These are phyloP conservation scores for Chlorella sp. DNA, from an alignment of 139 green algal species.

Conservation along the genomic window DNA sequence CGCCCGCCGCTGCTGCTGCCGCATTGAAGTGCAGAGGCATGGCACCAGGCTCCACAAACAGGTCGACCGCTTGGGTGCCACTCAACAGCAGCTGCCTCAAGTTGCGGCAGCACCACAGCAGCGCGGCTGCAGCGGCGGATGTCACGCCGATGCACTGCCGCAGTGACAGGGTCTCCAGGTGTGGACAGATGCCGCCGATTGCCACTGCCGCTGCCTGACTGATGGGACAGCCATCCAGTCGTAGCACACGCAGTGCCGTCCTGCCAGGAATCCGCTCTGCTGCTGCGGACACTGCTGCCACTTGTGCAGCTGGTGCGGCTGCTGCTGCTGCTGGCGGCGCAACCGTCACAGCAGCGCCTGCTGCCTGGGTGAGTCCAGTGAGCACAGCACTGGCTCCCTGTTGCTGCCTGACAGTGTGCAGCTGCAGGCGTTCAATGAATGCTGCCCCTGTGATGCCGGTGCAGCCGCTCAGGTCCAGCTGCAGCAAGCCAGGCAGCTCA, in stretches of 20 bases:
- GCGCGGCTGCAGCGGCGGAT: background rate
- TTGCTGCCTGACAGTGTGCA: background rate
- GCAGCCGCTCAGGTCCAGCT: constrained; percentile 11
- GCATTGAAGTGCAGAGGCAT: background rate
- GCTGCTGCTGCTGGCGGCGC: background rate
- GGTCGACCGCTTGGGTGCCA: background rate
- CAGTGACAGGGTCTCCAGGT: background rate
- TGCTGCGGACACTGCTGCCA: background rate
- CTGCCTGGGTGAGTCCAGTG: no score
- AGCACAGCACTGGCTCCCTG: background rate
- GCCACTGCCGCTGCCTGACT: background rate
- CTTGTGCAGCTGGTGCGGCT: no score
- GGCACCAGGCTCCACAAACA: background rate
- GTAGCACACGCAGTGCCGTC: background rate
- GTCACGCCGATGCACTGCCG: background rate
- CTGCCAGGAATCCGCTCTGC: no score
- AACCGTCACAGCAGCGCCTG: background rate
- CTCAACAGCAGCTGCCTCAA: constrained; percentile 31
- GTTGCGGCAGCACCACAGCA: background rate
- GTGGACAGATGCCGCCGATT: background rate
- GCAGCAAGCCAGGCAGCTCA: constrained; percentile 13
- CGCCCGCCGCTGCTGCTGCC: background rate
- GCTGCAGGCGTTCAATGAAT: background rate
- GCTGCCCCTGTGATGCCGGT: background rate
- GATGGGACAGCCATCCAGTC: background rate